Evolutionary conservation across 176 grass and related monocot species (phyloP), one percentile per base, ranked within the genome.

Genomic region (Tillandsia leiboldiana): DNA sequence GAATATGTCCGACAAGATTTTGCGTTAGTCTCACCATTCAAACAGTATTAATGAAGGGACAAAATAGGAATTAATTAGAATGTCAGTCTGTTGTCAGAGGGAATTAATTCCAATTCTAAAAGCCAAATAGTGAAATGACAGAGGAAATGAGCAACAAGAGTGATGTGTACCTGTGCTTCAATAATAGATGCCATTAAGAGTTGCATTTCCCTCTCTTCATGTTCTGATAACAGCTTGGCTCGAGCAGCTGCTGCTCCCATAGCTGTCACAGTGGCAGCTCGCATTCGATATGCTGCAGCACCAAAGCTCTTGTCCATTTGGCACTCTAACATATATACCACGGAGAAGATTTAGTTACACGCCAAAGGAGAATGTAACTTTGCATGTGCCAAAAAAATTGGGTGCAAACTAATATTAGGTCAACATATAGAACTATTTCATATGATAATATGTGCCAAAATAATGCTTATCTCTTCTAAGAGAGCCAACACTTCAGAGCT

Each of bases 171-270:
- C 90, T 93, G 95, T 70, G 87, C 86, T 86, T 94, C 89, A 75
- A 90, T 84, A 78, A 99, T 88, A n/a, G 95, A 93, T 3, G 95
- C 82, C 82, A 94, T 81, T n/a, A 99, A 82, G 66, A 93, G 84
- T 73, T 99, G 84, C 76, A 99, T 93, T 81, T 99, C 95, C 68
- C 87, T 82, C 20, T 94, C 95, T 83, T 99, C 90, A 58, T 99
- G 86, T 51, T 99, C 87, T 9, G 83, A 87, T 53, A 94, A 82
- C 80, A 94, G 82, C 81, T 99, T 99, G 70, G 95, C 90, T 70
- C 64, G 95, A 75, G 90, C 95, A 69, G 82, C 90, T 79, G 87
- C 79, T 82, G 84, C 82, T 69, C 90, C 90, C 63, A 99, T 48
- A 72, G 87, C 82, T 78, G 89, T 94, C 68, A 82, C 89, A 71